Percentiles rank a stretch among this genome's conserved stretches.
phyloP scores from a whole-genome alignment of 257 asterid species.

The Anisodus tanguticus region DNA sequence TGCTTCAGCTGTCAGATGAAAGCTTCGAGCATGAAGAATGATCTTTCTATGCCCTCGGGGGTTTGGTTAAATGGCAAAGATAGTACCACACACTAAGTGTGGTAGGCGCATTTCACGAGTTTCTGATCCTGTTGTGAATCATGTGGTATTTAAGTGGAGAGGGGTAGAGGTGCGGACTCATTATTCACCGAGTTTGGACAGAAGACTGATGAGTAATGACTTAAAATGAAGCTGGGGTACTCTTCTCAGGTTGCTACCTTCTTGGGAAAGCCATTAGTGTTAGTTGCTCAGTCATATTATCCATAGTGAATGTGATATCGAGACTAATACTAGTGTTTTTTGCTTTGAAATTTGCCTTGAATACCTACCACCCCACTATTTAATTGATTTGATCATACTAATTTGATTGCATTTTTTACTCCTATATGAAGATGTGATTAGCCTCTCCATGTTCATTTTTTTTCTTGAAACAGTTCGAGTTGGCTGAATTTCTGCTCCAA shows the following conservation, averaged over 20 bases:
- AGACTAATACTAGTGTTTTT: too few species aligned
- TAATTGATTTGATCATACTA: too few species aligned
- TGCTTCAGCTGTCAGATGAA: conserved; percentile 18
- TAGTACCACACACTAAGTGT: neutral
- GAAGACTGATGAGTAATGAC: too few species aligned
- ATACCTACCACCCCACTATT: too few species aligned
- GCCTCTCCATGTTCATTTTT: neutral
- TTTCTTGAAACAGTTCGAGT: neutral
- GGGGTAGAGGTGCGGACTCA: neutral
- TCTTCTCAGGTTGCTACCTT: too few species aligned
- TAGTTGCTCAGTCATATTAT: too few species aligned
- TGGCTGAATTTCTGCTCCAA: neutral
- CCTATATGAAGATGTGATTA: neutral
- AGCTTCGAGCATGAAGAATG: neutral
- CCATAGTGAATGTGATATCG: too few species aligned
- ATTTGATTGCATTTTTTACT: too few species aligned
- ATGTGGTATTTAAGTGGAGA: neutral
- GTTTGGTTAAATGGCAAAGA: neutral
- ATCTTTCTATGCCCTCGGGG: neutral
- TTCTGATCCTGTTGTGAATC: neutral
- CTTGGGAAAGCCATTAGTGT: too few species aligned
- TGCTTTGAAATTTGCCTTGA: too few species aligned
- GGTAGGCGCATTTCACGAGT: neutral
- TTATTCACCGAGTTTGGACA: neutral
- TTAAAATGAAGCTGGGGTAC: too few species aligned